Base-by-base conservation (phyloP, 192 early-diverging fungal species). In the Backusella sp. region DNA sequence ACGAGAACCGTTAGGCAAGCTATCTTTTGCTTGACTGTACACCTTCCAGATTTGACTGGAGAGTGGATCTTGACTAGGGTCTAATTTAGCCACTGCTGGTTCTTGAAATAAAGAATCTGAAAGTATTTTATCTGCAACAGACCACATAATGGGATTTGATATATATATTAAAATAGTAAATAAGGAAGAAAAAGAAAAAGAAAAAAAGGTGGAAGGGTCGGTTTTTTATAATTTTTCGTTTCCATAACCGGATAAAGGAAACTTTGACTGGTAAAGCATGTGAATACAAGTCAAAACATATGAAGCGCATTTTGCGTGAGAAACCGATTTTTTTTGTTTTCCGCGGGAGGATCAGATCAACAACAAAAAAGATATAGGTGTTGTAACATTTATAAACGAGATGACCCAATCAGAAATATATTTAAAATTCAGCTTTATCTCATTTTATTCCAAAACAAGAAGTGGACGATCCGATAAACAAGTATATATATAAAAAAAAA, bases 1-100 rank as follows among this genome's bases (percentile, higher is more conserved):
- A 30, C 94, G 79, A 26, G 86, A 86, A 19, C 94, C 94, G 42
- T 93, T 87, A 8, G 91, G 91, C 37, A 96, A 75, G 8, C 88
- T 90, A 62, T 91, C 88, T 79, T 94, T 94, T 34, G 92, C 92
- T 78, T 94, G 92, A 12, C 91, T 89, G 72, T 86, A 94, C 66
- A 96, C 77, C 59, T 85, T 81, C 94, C 94, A 96, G 7, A 91
- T 77, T 41, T 93, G 83, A 62, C 84, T 86, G n/a, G 83, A 83
- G 26, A 86, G 72, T 26, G 85, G 83, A 66, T 89, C 84, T 39
- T 87, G 79, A 52, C 83, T 83, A 53, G 19, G 70, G 1, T 35
- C 30, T 23, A 70, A 19, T 11, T 59, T 28, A 41, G 23, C 17
- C 4, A 19, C 8, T 62, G 26, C 26, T 66, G 30, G 32, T 30